A percentile compares a stretch with the other conserved stretches of the same genome.
phyloP scores from a whole-genome alignment of 768 basidiomycete genomes.

The Pulveroboletus sp. region DNA sequence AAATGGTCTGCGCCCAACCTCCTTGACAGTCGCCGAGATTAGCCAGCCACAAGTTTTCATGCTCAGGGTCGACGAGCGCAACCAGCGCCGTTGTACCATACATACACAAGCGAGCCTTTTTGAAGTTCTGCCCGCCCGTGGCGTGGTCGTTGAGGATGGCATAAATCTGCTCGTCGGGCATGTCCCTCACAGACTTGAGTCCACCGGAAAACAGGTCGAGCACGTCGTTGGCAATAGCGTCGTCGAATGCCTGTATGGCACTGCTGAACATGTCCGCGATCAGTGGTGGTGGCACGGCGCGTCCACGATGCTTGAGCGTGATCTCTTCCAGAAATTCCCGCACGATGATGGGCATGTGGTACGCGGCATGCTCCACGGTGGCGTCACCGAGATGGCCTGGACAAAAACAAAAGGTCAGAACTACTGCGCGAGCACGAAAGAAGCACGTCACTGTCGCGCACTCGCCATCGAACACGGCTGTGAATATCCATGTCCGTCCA shows the following conservation, averaged over 20 bases:
- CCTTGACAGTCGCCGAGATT: conserved; percentile 83
- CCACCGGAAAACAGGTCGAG: conserved; percentile 59
- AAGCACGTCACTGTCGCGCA: conserved; percentile 1
- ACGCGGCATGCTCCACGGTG: conserved; percentile 66
- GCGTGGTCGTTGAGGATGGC: conserved; percentile 63
- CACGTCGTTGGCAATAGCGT: conserved; percentile 66
- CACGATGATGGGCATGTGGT: conserved; percentile 66
- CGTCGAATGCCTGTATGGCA: conserved; percentile 60
- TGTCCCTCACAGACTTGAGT: conserved; percentile 44
- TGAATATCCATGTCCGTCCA: conserved; percentile 60
- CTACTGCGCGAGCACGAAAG: neutral
- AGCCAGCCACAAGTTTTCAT: conserved; percentile 72
- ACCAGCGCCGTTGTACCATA: conserved; percentile 78
- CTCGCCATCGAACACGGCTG: conserved; percentile 70
- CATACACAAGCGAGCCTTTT: conserved; percentile 69
- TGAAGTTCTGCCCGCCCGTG: conserved; percentile 55
- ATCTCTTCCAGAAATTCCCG: conserved; percentile 53
- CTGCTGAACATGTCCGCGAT: conserved; percentile 57
- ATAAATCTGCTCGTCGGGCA: conserved; percentile 56
- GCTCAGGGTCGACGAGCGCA: conserved; percentile 67
- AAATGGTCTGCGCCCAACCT: conserved; percentile 39
- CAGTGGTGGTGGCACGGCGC: conserved; percentile 42
- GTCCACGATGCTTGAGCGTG: conserved; percentile 35
- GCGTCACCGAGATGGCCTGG: conserved; percentile 68
- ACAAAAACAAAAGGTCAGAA: conserved; percentile 5